phyloP scores from a whole-genome alignment of 2,329 filamentous ascomycete species.

The Bipolaris gigantea region DNA sequence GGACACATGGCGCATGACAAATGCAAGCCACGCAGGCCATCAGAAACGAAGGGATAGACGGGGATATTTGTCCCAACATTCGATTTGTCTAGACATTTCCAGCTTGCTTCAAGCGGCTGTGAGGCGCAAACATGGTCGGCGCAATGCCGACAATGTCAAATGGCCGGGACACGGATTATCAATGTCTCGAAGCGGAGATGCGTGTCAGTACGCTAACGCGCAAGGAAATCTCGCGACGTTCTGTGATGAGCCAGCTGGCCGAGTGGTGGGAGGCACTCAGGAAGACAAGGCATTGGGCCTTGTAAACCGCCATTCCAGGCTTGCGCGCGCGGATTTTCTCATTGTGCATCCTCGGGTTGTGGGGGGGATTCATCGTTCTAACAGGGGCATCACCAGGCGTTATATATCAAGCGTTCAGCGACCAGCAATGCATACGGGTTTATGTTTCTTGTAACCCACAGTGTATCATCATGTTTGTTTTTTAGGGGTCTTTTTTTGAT shows the following conservation, averaged over 20 bases:
- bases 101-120: neutral
- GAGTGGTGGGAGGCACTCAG: neutral
- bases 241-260: neutral
- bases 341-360: neutral
- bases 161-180: neutral
- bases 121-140: neutral
- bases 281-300: neutral
- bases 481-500: neutral
- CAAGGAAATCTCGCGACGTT: neutral
- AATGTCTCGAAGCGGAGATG: neutral
- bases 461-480: neutral
- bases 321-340: neutral
- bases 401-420: conserved; percentile 10
- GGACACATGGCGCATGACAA: conserved; percentile 87
- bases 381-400: conserved; percentile 3
- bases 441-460: neutral
- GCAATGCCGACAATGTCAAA: neutral
- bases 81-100: neutral
- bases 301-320: neutral
- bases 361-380: neutral
- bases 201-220: neutral
- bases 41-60: conserved; percentile 37
- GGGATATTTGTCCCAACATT: neutral
- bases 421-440: conserved; percentile 1
- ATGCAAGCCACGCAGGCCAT: conserved; percentile 73